Conservation (phyloP, 306 rosid species). For the Lupinus albus region DNA sequence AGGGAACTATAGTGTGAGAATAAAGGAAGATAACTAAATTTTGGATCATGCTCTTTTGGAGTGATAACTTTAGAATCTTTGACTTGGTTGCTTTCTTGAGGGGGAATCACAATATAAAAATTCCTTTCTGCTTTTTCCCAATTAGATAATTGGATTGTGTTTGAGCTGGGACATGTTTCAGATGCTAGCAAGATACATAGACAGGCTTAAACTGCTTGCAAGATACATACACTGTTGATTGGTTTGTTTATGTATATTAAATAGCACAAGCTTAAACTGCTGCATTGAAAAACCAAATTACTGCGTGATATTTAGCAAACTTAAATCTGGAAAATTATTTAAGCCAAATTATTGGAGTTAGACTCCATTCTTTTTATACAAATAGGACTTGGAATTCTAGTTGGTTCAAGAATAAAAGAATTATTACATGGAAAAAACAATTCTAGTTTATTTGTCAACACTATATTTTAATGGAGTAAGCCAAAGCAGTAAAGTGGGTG, state of each 20-base stretch:
- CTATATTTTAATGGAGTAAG: neutral
- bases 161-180: neutral
- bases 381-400: neutral
- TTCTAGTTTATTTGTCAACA: too few species aligned
- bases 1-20: constrained; percentile 20
- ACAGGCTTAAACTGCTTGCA: neutral
- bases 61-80: constrained; percentile 8
- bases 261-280: too few species aligned
- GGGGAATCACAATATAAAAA: neutral
- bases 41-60: neutral
- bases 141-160: constrained; percentile 4
- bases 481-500: constrained; percentile 2
- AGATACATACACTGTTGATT: constrained; percentile 9
- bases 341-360: neutral
- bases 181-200: neutral
- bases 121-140: constrained; percentile 4
- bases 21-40: neutral
- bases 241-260: neutral
- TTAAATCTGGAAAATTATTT: neutral
- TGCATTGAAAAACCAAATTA: too few species aligned
- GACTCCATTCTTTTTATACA: neutral
- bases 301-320: neutral
- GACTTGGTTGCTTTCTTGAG: neutral
- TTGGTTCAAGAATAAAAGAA: neutral
- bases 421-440: neutral